phyloP scores from a whole-genome alignment of 2,329 filamentous ascomycete genomes.

The Sarocladium brachiariae region DNA sequence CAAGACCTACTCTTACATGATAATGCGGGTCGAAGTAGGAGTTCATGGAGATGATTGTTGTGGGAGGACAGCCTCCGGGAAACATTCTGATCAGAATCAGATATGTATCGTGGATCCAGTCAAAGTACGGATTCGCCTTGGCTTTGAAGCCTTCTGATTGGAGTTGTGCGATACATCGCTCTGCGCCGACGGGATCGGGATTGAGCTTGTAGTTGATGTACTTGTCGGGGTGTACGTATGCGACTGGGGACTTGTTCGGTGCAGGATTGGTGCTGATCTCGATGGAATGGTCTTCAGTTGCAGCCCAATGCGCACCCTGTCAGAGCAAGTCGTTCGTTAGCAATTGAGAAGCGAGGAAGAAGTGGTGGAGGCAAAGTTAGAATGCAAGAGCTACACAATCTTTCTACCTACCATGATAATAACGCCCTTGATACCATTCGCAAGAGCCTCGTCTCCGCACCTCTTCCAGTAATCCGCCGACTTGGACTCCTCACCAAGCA shows the following conservation, averaged over 20 bases:
- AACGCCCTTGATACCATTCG: constrained; percentile 52
- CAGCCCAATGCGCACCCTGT: constrained; percentile 62
- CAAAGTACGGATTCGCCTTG: constrained; percentile 46
- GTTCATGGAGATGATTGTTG: constrained; percentile 38
- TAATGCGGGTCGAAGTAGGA: constrained; percentile 32
- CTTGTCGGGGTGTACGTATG: constrained; percentile 59
- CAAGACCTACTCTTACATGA: constrained; percentile 46
- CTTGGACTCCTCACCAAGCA: constrained; percentile 57
- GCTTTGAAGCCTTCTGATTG: constrained; percentile 45
- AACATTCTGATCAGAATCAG: constrained; percentile 66
- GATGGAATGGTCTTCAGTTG: constrained; percentile 42
- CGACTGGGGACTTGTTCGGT: constrained; percentile 56
- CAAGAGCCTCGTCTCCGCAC: constrained; percentile 47
- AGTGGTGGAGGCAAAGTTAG: background rate
- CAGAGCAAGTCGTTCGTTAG: background rate
- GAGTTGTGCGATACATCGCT: constrained; percentile 44
- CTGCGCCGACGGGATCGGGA: constrained; percentile 48
- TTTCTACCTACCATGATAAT: constrained; percentile 67
- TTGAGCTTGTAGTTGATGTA: constrained; percentile 56
- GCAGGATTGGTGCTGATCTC: constrained; percentile 54
- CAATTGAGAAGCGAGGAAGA: background rate
- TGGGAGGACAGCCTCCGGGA: constrained; percentile 55
- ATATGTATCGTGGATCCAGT: constrained; percentile 69
- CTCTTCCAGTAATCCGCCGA: constrained; percentile 61
- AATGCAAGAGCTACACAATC: background rate